A percentile compares a stretch with the other conserved stretches of the same genome.
These are phyloP conservation scores for Citeromyces hawaiiensis DNA, from an alignment of 1,139 yeast genomes.

Conservation along the genomic window DNA sequence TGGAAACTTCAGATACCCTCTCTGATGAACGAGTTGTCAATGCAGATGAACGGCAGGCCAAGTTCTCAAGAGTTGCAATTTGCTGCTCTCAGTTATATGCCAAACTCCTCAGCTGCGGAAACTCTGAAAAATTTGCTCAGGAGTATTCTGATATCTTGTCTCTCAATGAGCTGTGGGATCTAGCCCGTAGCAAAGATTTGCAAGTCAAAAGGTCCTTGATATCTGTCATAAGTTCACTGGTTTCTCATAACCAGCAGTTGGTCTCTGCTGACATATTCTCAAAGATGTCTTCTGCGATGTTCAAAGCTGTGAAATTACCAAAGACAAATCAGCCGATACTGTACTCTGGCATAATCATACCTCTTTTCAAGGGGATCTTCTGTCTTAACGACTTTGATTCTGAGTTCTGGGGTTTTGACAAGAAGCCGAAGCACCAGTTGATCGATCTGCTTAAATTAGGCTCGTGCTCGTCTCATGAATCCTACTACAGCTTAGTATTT, in stretches of 20 bases:
- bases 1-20: constrained; percentile 48
- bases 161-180: constrained; percentile 31
- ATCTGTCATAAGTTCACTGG: constrained; percentile 18
- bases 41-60: constrained; percentile 54
- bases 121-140: constrained; percentile 8
- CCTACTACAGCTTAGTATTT: constrained; percentile 25
- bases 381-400: constrained; percentile 18
- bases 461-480: constrained; percentile 34
- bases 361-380: constrained; percentile 33
- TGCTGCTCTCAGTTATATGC: constrained; percentile 37
- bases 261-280: constrained; percentile 18
- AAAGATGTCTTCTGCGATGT: constrained; percentile 35
- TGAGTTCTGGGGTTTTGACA: constrained; percentile 34
- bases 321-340: constrained; percentile 22
- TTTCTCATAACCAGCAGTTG: constrained; percentile 6
- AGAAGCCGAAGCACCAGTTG: constrained; percentile 27
- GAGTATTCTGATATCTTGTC: constrained; percentile 17
- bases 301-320: constrained; percentile 36
- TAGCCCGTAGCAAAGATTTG: constrained; percentile 24
- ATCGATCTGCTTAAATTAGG: constrained; percentile 35
- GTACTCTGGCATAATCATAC: constrained; percentile 30
- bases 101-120: constrained; percentile 2
- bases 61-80: constrained; percentile 46
- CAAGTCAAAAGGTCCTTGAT: constrained; percentile 33
- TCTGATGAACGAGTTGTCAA: constrained; percentile 67